Evolutionary conservation across 495 filamentous ascomycete genomes (phyloP), one percentile per base, ranked within the genome.

Genomic region (Thermochaetoides thermophila): DNA sequence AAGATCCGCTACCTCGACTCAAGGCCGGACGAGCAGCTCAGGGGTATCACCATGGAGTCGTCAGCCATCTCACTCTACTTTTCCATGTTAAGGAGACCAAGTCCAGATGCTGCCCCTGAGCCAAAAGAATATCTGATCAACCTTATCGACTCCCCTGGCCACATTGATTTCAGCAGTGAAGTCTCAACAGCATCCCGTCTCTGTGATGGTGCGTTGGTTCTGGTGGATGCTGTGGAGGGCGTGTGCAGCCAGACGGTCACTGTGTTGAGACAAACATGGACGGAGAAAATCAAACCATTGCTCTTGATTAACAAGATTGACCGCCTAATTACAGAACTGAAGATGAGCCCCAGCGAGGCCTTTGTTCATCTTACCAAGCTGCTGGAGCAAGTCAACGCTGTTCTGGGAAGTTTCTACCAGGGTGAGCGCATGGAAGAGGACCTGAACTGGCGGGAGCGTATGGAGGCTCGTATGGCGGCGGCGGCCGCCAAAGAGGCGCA

Each of bases 381-480:
- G 13, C 52, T 99, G 1, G 89, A 92, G 48, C 89, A 95, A 52
- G 80, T 99, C 15, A 99, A 99, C 56, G 89, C 89, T 2, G 84
- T 99, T 1, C 78, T 99, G 43, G 89, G 89, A 38, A 91, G 82
- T 47, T 99, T 99, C 55, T 95, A 91, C 54, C 85, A 95, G 48
- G 89, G 89, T 15, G 89, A 96, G 60, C 73, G 91, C 4, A 99
- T 99, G 89, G 91, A 96, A 51, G 91, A 96, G 42, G 89, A 99
- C 54, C 63, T 96, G 36, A 81, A 85, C 55, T 99, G 89, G 89
- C 66, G 89, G 35, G 86, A 95, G 57, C 71, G 78, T 29, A 81
- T 95, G 53, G 89, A 96, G 51, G 80, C 85, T 40, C 71, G 76
- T 41, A 69, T 85, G 17, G 82, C 71, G 5, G 72, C 70, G 4